Base-by-base conservation (phyloP, 2,329 filamentous ascomycete genomes). In the Dactylella cylindrospora region DNA sequence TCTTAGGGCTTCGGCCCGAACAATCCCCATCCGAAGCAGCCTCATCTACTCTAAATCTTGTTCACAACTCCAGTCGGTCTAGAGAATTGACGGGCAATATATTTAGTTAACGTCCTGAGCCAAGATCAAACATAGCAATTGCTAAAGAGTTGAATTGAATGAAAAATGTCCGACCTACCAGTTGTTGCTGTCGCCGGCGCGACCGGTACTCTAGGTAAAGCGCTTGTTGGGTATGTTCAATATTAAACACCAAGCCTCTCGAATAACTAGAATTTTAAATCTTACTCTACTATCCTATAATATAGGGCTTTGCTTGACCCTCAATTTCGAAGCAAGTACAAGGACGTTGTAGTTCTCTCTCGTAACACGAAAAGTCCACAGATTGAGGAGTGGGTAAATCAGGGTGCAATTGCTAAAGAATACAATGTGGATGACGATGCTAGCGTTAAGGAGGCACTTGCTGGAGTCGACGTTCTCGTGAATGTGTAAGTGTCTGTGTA, bases 381-480 rank as follows among this genome's bases (percentile, higher is more conserved):
- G 15, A 23, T 55, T n/a, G n/a, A 15, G 26, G 43, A 64, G 22
- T 51, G 59, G 45, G 38, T 2, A 20, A n/a, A 28, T 3, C 35
- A 40, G 20, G 59, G 59, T 31, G 49, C 45, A 9, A 40, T n/a
- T 29, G 40, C 28, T 4, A 33, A 45, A 23, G 28, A 64, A 26
- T 64, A 64, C 22, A 38, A 39, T 17, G 32, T 26, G 10, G 51
- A 51, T 31, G 39, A 64, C 43, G 39, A 41, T 3, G 33, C 49
- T 25, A 67, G 69, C 23, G 62, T 72, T 5, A 13, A 31, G 15
- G 52, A 57, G 8, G 67, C 69, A 7, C 66, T 74, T 0, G 43
- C 67, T 1, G 71, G 66, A 31, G 68, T 72, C 1, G 65, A 73
- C 26, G 67, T 73, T 22, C 69, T 74, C 5, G 65, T 74, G 20